Percentiles rank a stretch among this genome's conserved stretches.
Evolutionary conservation across 2,329 filamentous ascomycete genomes (phyloP).

Genomic region (Colletotrichum sp.): DNA sequence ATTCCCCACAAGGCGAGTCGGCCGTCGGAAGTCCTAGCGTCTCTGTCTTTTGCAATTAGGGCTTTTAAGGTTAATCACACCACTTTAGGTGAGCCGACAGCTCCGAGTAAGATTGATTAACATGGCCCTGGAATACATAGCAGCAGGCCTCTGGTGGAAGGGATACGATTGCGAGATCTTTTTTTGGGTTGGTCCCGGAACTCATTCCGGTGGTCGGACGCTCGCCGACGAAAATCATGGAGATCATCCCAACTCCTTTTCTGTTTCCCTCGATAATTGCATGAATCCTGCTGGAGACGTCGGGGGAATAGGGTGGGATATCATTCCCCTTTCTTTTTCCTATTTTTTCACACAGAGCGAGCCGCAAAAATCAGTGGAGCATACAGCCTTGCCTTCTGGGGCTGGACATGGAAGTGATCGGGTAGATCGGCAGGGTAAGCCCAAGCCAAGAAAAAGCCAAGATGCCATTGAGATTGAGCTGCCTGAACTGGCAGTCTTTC

Average conservation of each 20-base stretch:
- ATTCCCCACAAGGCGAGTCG: not conserved
- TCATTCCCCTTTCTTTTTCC: not conserved
- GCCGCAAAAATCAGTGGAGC: not conserved
- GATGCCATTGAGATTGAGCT: not conserved
- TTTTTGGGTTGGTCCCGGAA: not conserved
- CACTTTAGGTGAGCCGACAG: not conserved
- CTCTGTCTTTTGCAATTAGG: not conserved
- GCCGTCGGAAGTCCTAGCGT: not conserved
- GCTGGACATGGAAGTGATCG: conserved; percentile 2
- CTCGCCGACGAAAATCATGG: not conserved
- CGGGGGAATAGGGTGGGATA: not conserved
- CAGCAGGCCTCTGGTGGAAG: not conserved
- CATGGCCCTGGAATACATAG: not conserved
- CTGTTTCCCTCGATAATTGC: not conserved
- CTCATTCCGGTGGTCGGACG: not conserved
- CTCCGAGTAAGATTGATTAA: not conserved
- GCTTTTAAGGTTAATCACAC: conserved; percentile 7
- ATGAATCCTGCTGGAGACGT: not conserved
- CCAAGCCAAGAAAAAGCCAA: conserved; percentile 18
- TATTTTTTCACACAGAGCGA: not conserved
- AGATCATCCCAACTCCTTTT: not conserved
- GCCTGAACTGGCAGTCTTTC: not conserved
- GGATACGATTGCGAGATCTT: not conserved
- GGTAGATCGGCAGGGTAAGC: conserved; percentile 16
- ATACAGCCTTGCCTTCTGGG: not conserved